Evolutionary conservation across 306 rosid genomes (phyloP).

Genomic region (Cicer chorassanicum): DNA sequence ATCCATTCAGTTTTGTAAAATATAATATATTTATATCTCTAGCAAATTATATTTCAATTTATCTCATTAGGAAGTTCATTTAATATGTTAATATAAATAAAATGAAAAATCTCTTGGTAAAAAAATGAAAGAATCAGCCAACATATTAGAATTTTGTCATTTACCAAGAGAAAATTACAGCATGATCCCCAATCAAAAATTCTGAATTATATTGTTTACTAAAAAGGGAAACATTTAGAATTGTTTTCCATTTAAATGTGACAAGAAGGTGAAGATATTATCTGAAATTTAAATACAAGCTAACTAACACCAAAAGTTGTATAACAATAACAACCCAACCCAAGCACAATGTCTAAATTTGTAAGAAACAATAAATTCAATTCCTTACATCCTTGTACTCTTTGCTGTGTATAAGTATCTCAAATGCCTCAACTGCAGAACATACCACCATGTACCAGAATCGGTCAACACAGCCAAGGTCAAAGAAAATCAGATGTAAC

Average conservation of each 20-base stretch:
- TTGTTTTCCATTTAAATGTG: neutral
- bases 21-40: neutral
- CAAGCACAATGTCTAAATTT: constrained; percentile 1
- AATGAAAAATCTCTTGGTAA: constrained; percentile 30
- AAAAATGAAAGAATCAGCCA: constrained; percentile 15
- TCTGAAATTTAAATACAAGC: neutral
- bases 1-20: constrained; percentile 6
- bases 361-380: constrained; percentile 28
- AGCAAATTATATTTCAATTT: constrained; percentile 36
- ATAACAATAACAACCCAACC: constrained; percentile 26
- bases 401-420: constrained; percentile 69
- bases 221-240: constrained; percentile 26
- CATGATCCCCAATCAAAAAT: constrained; percentile 22
- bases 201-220: constrained; percentile 16
- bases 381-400: constrained; percentile 84
- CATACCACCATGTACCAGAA: constrained; percentile 44
- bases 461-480: constrained; percentile 44
- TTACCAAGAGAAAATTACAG: constrained; percentile 33
- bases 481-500: constrained; percentile 39
- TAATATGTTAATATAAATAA: neutral
- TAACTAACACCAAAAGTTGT: constrained; percentile 40
- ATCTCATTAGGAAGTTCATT: constrained; percentile 25
- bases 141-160: constrained; percentile 1
- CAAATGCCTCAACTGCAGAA: constrained; percentile 74
- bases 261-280: constrained; percentile 12